phyloP scores from a whole-genome alignment of 2,329 filamentous ascomycete genomes.

The Verticillium tricorpus region DNA sequence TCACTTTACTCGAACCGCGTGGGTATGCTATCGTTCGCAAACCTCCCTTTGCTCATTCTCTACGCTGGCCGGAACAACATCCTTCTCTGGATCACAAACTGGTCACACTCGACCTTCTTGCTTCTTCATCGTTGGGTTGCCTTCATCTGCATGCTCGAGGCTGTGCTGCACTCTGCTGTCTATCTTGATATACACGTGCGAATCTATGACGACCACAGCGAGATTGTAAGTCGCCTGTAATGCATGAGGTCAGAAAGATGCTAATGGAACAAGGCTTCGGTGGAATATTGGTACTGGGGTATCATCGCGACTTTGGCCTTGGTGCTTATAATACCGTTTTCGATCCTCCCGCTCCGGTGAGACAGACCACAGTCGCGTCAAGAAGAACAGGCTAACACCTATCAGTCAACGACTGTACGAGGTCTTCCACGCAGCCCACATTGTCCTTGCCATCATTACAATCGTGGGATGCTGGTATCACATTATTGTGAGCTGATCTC shows the following conservation, averaged over 20 bases:
- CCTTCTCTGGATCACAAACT: slow-evolving; percentile 42
- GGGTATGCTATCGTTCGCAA: slow-evolving; percentile 34
- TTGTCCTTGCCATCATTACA: slow-evolving; percentile 32
- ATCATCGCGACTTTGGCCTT: slow-evolving; percentile 31
- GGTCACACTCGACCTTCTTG: slow-evolving; percentile 43
- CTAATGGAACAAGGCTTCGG: not conserved
- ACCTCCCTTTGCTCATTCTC: slow-evolving; percentile 36
- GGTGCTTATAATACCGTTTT: slow-evolving; percentile 24
- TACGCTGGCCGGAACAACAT: slow-evolving; percentile 43
- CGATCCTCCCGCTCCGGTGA: slow-evolving; percentile 28
- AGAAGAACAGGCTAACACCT: not conserved
- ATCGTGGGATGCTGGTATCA: slow-evolving; percentile 40
- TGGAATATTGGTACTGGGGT: slow-evolving; percentile 38
- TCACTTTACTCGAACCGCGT: slow-evolving; percentile 26
- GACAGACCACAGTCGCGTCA: not conserved
- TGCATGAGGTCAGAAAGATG: too few relatives aligned
- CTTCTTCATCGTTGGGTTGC: slow-evolving; percentile 47
- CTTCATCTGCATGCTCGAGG: slow-evolving; percentile 37
- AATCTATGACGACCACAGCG: not conserved
- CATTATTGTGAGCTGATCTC: slow-evolving; percentile 16
- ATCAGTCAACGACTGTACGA: slow-evolving; percentile 29
- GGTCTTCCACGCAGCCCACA: slow-evolving; percentile 38
- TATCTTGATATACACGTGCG: slow-evolving; percentile 28
- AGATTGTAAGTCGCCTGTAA: not conserved
- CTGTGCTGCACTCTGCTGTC: slow-evolving; percentile 40